Evolutionary conservation across 768 basidiomycete species (phyloP), one percentile per base, ranked within the genome.

Genomic region (Ramaria rubella): DNA sequence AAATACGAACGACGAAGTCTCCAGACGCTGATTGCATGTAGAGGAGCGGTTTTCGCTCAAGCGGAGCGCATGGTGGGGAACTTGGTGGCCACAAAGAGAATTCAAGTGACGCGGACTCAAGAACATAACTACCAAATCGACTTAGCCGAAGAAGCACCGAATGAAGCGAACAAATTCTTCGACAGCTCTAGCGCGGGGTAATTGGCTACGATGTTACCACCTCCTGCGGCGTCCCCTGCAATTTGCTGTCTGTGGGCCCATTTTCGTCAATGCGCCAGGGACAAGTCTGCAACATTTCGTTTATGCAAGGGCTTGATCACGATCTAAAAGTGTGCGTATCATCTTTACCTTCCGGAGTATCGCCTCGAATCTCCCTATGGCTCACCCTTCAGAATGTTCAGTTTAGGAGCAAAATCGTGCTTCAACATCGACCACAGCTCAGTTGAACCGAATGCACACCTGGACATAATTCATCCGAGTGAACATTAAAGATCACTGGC

Each of bases 131-230:
- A 54, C 52, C 52, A 54, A 44, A 4, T 23, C 27, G 19, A 26
- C 52, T 52, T 34, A 36, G 45, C 55, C 55, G 55, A 56, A 48
- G 55, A 56, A 56, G 43, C 33, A 45, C 55, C 55, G 55, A 56
- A 27, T 42, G 52, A 36, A 54, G 52, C 38, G 36, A 44, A 31
- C 33, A 21, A n/a, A n/a, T 23, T 15, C 33, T 52, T 44, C 36
- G 55, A 30, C 55, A 56, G 19, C 45, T 56, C 19, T 56, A 56
- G 55, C 55, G 44, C 55, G 26, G 44, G 21, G 44, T 45, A 55
- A 46, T 31, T 54, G 40, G 30, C 14, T 45, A 56, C 9, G 12
- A 56, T 17, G 9, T 48, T 29, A 17, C 34, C 55, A 33, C 55
- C 44, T 48, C 26, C 17, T 21, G 34, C 31, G n/a, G n/a, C 24